Evolutionary conservation across 225 moss, liverwort and hornwort species (phyloP).

Genomic region (Rhytidiadelphus loreus): DNA sequence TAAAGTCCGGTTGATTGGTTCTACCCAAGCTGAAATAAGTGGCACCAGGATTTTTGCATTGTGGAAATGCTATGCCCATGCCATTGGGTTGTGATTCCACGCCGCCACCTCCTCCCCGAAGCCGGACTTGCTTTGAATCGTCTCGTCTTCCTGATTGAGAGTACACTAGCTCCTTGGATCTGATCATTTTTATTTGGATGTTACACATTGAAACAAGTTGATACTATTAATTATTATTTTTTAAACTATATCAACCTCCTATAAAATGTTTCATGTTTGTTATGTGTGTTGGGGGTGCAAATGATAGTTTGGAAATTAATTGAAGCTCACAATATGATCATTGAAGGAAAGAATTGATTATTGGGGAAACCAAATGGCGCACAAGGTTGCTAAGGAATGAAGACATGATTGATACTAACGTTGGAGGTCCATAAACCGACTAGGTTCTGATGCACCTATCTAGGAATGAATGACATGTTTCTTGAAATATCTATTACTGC

Average conservation of each 20-base stretch:
- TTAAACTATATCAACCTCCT: too few relatives aligned
- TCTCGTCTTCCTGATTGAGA: constrained; percentile 41
- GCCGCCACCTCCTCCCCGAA: neutral
- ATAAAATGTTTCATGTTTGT: neutral
- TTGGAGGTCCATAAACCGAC: neutral
- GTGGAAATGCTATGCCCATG: constrained; percentile 27
- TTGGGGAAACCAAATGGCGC: neutral
- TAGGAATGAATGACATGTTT: too few relatives aligned
- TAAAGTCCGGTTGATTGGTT: constrained; percentile 61
- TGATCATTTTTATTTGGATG: constrained; percentile 3
- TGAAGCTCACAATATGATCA: neutral
- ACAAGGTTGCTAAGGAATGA: neutral
- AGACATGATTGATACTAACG: neutral
- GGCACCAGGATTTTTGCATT: constrained; percentile 32
- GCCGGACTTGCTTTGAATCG: constrained; percentile 46
- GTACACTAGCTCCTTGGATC: constrained; percentile 75
- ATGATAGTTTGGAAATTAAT: neutral
- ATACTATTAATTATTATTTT: too few relatives aligned
- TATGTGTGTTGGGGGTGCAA: neutral
- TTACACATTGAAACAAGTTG: too few relatives aligned
- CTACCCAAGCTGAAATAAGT: constrained; percentile 63
- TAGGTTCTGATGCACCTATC: too few relatives aligned
- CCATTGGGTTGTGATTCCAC: constrained; percentile 26
- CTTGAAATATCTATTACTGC: too few relatives aligned
- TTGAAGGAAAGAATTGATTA: neutral